Conservation (phyloP, 495 filamentous ascomycete genomes). For the Penicillium cosmopolitanum region DNA sequence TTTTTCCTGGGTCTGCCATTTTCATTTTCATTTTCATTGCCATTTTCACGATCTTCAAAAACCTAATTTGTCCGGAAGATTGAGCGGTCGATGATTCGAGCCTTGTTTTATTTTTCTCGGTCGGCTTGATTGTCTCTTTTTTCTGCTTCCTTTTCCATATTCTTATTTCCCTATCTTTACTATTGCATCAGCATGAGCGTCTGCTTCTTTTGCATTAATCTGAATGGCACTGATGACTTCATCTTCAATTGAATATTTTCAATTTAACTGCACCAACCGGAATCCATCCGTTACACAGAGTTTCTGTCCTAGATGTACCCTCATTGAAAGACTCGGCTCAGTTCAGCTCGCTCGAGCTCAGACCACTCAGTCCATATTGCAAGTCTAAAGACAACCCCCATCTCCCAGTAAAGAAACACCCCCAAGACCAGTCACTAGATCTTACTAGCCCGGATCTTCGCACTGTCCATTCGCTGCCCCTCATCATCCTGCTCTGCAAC, state of each 20-base stretch:
- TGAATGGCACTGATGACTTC: constrained; percentile 6
- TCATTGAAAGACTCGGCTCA: neutral
- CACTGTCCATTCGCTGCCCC: constrained; percentile 72
- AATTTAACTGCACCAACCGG: neutral
- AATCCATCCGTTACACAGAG: neutral
- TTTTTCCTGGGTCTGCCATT: neutral
- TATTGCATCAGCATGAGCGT: constrained; percentile 6
- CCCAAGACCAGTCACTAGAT: constrained; percentile 20
- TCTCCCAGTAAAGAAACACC: neutral
- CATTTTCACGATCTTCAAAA: constrained; percentile 1
- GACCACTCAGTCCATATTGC: neutral
- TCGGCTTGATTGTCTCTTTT: constrained; percentile 1
- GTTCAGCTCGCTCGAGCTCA: neutral
- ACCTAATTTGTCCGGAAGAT: neutral
- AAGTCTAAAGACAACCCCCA: neutral
- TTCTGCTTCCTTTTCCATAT: neutral
- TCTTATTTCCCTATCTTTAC: constrained; percentile 1
- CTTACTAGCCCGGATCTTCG: constrained; percentile 31
- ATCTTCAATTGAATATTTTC: neutral
- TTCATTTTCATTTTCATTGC: neutral
- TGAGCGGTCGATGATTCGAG: neutral
- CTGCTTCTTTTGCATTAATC: neutral
- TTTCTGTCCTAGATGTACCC: neutral
- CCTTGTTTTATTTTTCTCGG: neutral
- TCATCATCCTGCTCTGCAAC: constrained; percentile 85